Percentiles rank a stretch among this genome's conserved stretches.
These are phyloP conservation scores for Calocybe gambosa DNA, from an alignment of 1,284 basidiomycete species.

Conservation along the genomic window DNA sequence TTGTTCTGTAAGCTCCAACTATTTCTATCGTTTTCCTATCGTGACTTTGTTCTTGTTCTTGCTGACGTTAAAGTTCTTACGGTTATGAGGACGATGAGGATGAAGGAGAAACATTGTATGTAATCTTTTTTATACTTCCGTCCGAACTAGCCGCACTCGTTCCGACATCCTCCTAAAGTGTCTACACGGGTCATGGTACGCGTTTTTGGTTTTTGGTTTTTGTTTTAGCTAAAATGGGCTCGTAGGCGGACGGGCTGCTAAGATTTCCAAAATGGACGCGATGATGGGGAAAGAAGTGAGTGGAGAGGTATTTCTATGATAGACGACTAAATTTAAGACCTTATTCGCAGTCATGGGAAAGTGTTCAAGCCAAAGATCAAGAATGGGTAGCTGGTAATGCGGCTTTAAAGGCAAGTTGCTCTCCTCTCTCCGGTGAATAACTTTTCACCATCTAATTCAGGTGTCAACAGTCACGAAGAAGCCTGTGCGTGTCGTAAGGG, in stretches of 20 bases:
- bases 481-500: constrained; percentile 25
- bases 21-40: too few species aligned
- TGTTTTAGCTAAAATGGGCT: background rate
- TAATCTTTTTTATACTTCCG: background rate
- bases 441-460: constrained; percentile 7
- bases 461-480: constrained; percentile 14
- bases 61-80: constrained; percentile 17
- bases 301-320: background rate
- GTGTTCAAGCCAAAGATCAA: constrained; percentile 20
- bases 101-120: constrained; percentile 22
- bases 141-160: background rate
- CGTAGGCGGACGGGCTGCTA: constrained; percentile 16
- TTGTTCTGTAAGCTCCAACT: constrained; percentile 19
- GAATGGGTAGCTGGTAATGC: constrained; percentile 23
- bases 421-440: too few species aligned
- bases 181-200: constrained; percentile 18
- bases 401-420: constrained; percentile 20
- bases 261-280: constrained; percentile 10
- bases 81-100: constrained; percentile 27
- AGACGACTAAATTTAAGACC: background rate
- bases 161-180: constrained; percentile 9
- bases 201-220: background rate
- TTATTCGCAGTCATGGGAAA: constrained; percentile 15
- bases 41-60: too few species aligned
- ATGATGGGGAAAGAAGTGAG: constrained; percentile 16